Conservation (phyloP, 2,329 filamentous ascomycete species). For the Ophiostoma piceae region DNA sequence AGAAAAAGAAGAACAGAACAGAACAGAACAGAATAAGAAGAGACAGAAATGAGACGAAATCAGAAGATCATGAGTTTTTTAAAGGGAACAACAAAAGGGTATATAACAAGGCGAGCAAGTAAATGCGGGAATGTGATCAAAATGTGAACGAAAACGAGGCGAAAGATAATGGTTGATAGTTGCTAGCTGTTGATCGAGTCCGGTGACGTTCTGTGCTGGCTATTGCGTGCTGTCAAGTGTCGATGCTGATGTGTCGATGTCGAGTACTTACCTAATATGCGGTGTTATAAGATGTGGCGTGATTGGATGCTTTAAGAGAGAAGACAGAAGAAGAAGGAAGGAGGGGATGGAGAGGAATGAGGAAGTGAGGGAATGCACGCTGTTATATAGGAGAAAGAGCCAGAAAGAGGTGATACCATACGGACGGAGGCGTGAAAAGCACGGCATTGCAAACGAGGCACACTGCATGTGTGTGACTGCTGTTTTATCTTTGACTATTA, state of each 20-base stretch:
- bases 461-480: slow-evolving; percentile 2
- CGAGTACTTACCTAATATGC: not conserved
- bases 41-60: not conserved
- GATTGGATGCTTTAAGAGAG: not conserved
- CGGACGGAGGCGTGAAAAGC: not conserved
- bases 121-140: not conserved
- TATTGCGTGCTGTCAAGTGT: not conserved
- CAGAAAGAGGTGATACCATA: not conserved
- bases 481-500: not conserved
- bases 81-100: not conserved
- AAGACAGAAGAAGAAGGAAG: slow-evolving; percentile 5
- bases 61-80: not conserved
- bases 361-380: not conserved
- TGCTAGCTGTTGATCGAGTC: not conserved
- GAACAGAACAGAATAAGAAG: not conserved
- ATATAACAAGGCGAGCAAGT: not conserved
- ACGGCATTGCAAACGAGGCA: slow-evolving; percentile 1
- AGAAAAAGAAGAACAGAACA: not conserved
- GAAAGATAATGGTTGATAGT: not conserved
- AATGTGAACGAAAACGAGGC: not conserved
- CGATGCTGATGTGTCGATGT: slow-evolving; percentile 1
- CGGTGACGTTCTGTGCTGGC: not conserved
- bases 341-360: not conserved
- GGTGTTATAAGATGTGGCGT: not conserved
- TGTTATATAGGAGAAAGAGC: not conserved